phyloP scores from a whole-genome alignment of 2,329 filamentous ascomycete species.

The Aplosporella prunicola region DNA sequence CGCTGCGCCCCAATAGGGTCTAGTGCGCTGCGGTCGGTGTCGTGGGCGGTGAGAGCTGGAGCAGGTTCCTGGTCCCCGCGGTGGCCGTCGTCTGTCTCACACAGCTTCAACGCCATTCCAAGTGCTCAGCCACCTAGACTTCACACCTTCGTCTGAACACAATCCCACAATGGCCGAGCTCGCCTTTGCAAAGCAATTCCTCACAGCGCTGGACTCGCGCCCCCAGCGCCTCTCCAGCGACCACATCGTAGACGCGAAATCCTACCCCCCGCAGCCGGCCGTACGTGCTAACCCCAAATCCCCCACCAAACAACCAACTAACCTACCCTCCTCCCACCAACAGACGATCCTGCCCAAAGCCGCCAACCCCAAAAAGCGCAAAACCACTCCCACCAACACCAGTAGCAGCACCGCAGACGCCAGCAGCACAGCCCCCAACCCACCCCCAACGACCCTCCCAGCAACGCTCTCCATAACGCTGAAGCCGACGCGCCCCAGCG shows the following conservation, averaged over 20 bases:
- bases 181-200: constrained; percentile 74
- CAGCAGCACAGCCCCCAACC: constrained; percentile 13
- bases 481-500: constrained; percentile 52
- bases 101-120: too few species aligned
- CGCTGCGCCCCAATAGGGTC: too few species aligned
- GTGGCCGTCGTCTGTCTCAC: too few species aligned
- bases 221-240: constrained; percentile 77
- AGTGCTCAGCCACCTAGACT: too few species aligned
- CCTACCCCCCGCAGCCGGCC: constrained; percentile 64
- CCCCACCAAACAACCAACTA: constrained; percentile 53
- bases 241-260: constrained; percentile 78
- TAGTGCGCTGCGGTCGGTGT: too few species aligned
- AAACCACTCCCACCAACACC: constrained; percentile 20
- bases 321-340: background rate
- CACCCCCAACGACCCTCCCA: constrained; percentile 14
- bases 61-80: too few species aligned
- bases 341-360: constrained; percentile 67
- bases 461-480: constrained; percentile 50
- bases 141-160: too few species aligned
- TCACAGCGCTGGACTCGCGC: constrained; percentile 67
- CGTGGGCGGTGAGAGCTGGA: too few species aligned
- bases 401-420: constrained; percentile 38
- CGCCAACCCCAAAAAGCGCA: too few species aligned
- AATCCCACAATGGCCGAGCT: constrained; percentile 48
- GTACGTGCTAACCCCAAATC: constrained; percentile 43